A percentile compares a stretch with the other conserved stretches of the same genome.
These are phyloP conservation scores for Pseudotsuga menziesii DNA, from an alignment of 75 land plant genomes.

Conservation along the genomic window DNA sequence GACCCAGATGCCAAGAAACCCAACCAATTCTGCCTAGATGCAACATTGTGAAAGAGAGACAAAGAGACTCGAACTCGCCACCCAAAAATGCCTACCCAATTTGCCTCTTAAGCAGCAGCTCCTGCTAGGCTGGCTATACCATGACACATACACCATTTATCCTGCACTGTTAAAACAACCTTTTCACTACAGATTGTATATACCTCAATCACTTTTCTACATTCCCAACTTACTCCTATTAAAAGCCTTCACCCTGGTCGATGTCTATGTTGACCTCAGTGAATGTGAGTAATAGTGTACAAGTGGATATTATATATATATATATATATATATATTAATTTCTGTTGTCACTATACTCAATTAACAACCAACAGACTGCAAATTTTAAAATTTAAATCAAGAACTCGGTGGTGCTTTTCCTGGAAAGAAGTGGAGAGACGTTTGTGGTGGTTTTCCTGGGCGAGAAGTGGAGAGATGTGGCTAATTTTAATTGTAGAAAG, in stretches of 20 bases:
- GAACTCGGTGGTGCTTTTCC: too few species aligned
- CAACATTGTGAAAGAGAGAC: background rate
- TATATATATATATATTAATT: too few species aligned
- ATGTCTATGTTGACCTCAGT: too few species aligned
- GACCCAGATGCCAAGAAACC: background rate
- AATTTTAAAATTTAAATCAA: too few species aligned
- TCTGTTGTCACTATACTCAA: background rate
- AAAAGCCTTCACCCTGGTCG: background rate
- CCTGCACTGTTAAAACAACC: too few species aligned
- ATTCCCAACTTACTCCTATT: background rate
- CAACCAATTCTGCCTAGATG: background rate
- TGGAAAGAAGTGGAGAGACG: too few species aligned
- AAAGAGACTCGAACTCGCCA: background rate
- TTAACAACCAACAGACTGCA: background rate
- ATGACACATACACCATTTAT: background rate
- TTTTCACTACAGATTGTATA: background rate
- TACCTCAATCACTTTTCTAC: background rate
- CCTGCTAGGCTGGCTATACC: background rate
- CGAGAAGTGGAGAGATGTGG: too few species aligned
- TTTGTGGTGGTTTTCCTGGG: too few species aligned
- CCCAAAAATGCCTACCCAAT: background rate
- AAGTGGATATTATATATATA: background rate
- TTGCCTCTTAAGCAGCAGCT: background rate
- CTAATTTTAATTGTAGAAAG: too few species aligned
- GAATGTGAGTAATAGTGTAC: background rate